Evolutionary conservation across 495 filamentous ascomycete species (phyloP), one percentile per base, ranked within the genome.

Genomic region (Aspergillus panamensis): DNA sequence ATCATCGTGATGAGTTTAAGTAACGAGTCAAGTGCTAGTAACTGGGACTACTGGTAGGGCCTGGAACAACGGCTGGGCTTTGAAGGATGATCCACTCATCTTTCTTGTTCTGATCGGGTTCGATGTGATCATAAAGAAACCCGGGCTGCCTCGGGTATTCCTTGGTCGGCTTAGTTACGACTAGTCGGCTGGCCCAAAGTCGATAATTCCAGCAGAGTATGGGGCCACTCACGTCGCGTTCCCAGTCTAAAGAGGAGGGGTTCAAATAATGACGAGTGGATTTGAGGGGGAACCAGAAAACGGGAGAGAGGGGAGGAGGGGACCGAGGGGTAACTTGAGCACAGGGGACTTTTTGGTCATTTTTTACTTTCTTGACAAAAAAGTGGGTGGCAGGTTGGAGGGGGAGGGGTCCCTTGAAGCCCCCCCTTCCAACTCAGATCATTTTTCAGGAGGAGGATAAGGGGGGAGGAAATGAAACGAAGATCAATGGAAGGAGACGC

Each of bases 381-480:
- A 58, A 57, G 56, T 55, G 53, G 53, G 62, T 61, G 62, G 62
- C 58, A 55, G 62, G 51, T 55, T 53, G 51, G 48, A 54, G 50
- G 43, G 50, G 49, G 53, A 53, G 57, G 57, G 57, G 44, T 48
- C 43, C 35, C 17, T 25, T 21, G 19, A 12, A 39, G 14, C 20
- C 30, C 45, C 57, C 21, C 52, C 14, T 35, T 53, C 8, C 10
- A n/a, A n/a, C 51, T 48, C 53, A 21, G 8, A 4, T 9, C 42
- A 4, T 19, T 19, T 45, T 49, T 49, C 8, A 29, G 9, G 3
- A 30, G 45, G 3, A 33, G 17, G 40, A 54, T 19, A 55, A 47
- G 49, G 45, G 51, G 39, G 32, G 40, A 48, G 58, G 52, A 45
- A 48, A 51, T 50, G 48, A 42, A 61, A 57, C 42, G 53, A 52